Evolutionary conservation across 768 basidiomycete genomes (phyloP).

Genomic region (Tricholoma flavovirens): DNA sequence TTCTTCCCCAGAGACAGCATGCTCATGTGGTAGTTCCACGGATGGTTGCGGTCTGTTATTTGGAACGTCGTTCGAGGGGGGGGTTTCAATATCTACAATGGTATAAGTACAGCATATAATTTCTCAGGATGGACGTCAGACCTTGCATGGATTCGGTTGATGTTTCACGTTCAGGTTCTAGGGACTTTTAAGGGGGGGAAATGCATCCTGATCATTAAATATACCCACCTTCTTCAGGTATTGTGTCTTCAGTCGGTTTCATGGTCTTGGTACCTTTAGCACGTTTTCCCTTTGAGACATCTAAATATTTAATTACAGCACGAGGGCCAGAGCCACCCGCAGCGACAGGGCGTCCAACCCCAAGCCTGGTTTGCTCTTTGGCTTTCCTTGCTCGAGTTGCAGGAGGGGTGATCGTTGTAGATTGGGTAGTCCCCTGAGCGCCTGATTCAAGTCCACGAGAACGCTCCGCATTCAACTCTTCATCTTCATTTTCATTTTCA

Average conservation of each 20-base stretch:
- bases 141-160: neutral
- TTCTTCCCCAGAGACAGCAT: slow-evolving; percentile 3
- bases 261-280: slow-evolving; percentile 44
- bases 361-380: slow-evolving; percentile 66
- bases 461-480: slow-evolving; percentile 14
- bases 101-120: neutral
- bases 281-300: slow-evolving; percentile 43
- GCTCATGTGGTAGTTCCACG: neutral
- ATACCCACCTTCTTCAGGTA: slow-evolving; percentile 48
- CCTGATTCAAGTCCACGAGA: slow-evolving; percentile 12
- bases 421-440: slow-evolving; percentile 11
- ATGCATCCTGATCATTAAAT: neutral
- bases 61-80: neutral
- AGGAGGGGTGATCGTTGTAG: slow-evolving; percentile 22
- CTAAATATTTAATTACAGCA: slow-evolving; percentile 53
- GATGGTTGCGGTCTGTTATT: neutral
- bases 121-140: neutral
- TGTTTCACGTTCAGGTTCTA: slow-evolving; percentile 16
- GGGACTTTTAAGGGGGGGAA: neutral
- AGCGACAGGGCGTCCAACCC: slow-evolving; percentile 62
- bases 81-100: neutral
- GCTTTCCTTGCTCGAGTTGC: slow-evolving; percentile 56
- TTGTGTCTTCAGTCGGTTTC: slow-evolving; percentile 50
- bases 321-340: slow-evolving; percentile 67
- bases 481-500: slow-evolving; percentile 28